Conservation (phyloP, 441 rosid species). For the Daphne laureola region DNA sequence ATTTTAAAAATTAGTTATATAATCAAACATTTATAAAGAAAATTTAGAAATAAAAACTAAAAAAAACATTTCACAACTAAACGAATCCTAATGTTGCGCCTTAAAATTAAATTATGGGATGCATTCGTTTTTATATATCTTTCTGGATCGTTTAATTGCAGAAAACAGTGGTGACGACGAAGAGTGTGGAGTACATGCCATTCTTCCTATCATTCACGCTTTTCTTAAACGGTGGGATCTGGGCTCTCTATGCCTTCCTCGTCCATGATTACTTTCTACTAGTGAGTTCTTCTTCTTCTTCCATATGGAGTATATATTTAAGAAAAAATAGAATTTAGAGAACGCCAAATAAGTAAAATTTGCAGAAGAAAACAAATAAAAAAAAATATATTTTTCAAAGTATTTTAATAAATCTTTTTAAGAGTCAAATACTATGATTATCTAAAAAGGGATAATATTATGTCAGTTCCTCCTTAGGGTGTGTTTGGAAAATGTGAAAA, state of each 20-base stretch:
- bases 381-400: not conserved
- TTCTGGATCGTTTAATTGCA: conserved; percentile 31
- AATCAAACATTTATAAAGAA: no score
- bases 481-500: no score
- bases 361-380: not conserved
- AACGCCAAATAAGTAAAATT: not conserved
- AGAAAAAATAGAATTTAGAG: no score
- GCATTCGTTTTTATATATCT: no score
- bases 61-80: no score
- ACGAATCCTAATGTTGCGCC: no score
- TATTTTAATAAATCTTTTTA: no score
- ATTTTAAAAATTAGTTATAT: no score
- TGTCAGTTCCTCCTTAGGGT: not conserved
- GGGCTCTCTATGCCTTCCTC: conserved; percentile 59
- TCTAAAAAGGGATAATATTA: not conserved
- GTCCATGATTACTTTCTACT: conserved; percentile 45
- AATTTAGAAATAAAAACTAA: no score
- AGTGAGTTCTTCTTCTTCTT: conserved; percentile 29
- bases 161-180: conserved; percentile 60
- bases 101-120: no score
- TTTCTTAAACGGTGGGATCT: conserved; percentile 61
- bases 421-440: no score
- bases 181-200: conserved; percentile 80
- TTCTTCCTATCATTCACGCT: conserved; percentile 59
- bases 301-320: no score